Conservation (phyloP, 176 grass and related monocot genomes). For the Juncus inflexus region DNA sequence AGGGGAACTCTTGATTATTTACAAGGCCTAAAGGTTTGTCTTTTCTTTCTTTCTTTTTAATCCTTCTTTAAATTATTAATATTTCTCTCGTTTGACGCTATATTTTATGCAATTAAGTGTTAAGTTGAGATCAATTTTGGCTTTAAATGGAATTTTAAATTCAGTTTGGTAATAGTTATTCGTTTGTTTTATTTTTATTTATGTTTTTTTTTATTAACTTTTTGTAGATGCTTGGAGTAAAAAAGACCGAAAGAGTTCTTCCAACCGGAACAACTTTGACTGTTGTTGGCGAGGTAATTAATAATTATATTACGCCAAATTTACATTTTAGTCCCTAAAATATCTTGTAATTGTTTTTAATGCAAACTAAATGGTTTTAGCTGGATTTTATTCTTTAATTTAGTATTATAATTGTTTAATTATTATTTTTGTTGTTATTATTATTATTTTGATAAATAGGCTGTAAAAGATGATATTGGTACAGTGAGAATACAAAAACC, state of each 20-base stretch:
- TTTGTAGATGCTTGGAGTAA: slow-evolving; percentile 94
- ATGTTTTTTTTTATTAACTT: slow-evolving; percentile 4
- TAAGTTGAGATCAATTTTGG: background rate
- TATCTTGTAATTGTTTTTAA: slow-evolving; percentile 1
- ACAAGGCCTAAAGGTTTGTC: slow-evolving; percentile 92
- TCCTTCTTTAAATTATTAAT: background rate
- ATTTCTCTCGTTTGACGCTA: background rate
- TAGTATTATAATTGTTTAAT: background rate
- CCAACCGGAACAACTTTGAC: slow-evolving; percentile 89
- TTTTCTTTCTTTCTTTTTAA: background rate
- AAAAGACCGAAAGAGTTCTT: slow-evolving; percentile 89
- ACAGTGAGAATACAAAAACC: slow-evolving; percentile 79
- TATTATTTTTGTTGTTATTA: slow-evolving; percentile 24
- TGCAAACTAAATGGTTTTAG: background rate
- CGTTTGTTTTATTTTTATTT: background rate
- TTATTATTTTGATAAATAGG: slow-evolving; percentile 46
- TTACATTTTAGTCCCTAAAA: background rate
- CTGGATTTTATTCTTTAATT: background rate
- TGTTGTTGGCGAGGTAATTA: slow-evolving; percentile 88
- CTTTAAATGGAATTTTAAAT: background rate
- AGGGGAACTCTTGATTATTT: slow-evolving; percentile 98
- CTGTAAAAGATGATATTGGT: slow-evolving; percentile 95
- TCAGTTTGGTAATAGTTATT: background rate
- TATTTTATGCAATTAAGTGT: slow-evolving; percentile 11
- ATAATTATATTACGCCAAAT: background rate